phyloP scores from a whole-genome alignment of 2,329 filamentous ascomycete species.

The Microcyclosporella mali region DNA sequence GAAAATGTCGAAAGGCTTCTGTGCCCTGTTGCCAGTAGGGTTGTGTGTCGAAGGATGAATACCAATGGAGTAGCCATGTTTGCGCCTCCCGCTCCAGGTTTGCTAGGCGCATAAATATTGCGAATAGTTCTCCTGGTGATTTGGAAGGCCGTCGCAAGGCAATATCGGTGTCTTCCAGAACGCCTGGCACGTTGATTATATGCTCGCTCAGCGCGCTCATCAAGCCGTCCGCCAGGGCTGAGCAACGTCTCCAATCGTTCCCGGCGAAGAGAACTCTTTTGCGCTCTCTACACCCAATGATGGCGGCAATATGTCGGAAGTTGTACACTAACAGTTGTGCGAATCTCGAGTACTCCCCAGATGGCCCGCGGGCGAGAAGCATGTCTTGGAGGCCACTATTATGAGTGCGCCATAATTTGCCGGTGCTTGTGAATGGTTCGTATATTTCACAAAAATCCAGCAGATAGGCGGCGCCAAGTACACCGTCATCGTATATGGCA shows the following conservation, averaged over 20 bases:
- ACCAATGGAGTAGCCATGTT: slow-evolving; percentile 4
- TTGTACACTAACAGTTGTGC: slow-evolving; percentile 6
- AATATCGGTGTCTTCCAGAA: slow-evolving; percentile 2
- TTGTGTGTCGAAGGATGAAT: slow-evolving; percentile 5
- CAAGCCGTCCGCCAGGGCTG: slow-evolving; percentile 4
- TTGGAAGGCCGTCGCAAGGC: slow-evolving; percentile 1
- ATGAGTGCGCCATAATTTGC: slow-evolving; percentile 3
- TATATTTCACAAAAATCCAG: slow-evolving; percentile 6
- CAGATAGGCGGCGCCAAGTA: slow-evolving; percentile 6
- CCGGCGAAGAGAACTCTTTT: slow-evolving; percentile 3
- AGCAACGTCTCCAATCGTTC: slow-evolving; percentile 4
- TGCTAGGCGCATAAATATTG: slow-evolving; percentile 1
- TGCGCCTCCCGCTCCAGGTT: slow-evolving; percentile 3
- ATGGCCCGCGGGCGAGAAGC: slow-evolving; percentile 3
- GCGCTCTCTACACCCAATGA: slow-evolving; percentile 1
- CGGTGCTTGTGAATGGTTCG: slow-evolving; percentile 1
- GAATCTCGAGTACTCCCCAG: slow-evolving; percentile 4
- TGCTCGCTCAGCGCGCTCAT: slow-evolving; percentile 5
- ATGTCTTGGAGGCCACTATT: slow-evolving; percentile 5
- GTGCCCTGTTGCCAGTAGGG: slow-evolving; percentile 4
- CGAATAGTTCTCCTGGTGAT: neutral
- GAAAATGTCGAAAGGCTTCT: neutral
- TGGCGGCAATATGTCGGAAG: slow-evolving; percentile 5
- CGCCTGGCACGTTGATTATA: slow-evolving; percentile 3
- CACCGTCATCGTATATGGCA: slow-evolving; percentile 6